Base-by-base conservation (phyloP, 1,139 yeast genomes). In the Yamadazyma oceani region DNA sequence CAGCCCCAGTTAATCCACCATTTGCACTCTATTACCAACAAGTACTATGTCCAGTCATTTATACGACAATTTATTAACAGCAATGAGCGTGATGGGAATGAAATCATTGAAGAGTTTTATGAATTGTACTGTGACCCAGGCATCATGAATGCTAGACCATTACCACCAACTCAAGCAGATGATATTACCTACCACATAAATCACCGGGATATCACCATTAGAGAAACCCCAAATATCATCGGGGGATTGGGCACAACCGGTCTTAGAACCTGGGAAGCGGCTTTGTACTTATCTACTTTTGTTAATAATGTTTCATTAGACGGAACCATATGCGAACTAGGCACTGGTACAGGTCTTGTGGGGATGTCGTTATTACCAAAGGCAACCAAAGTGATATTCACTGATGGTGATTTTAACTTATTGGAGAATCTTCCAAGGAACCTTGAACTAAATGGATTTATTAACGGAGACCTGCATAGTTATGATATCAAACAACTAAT, bases 211-310 rank as follows among this genome's bases (percentile, higher is more conserved):
- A 65, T 83, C 1, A 51, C 57, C 3, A 74, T 84, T 3, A 62
- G 63, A 39, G 94, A 85, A 51, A 69, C 77, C 0, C 94, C 90
- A 0, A 66, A 72, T 40, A 46, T 85, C 35, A 76, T 87, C 9
- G 75, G 87, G 13, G 88, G 88, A 0, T 57, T 65, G 22, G 95
- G 94, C 6, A 84, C 95, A 1, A 90, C 97, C 0, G 97, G 97
- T 0, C 64, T 80, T 41, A 66, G 97, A 31, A 90, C 97, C 0
- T 90, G 97, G 97, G 97, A 88, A 55, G 97, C 96, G 1, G 85
- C 96, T 0, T 49, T 86, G n/a, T 87, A 69, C 15, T 41, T 61
- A 10, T 31, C 46, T 9, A 12, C 35, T 3, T 89, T 13, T 63
- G 82, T 7, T 69, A 38, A 25, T 32, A 35, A 29, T 36, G 51